Conservation (phyloP, 768 basidiomycete genomes). For the Porpolomopsis calyptriformis region DNA sequence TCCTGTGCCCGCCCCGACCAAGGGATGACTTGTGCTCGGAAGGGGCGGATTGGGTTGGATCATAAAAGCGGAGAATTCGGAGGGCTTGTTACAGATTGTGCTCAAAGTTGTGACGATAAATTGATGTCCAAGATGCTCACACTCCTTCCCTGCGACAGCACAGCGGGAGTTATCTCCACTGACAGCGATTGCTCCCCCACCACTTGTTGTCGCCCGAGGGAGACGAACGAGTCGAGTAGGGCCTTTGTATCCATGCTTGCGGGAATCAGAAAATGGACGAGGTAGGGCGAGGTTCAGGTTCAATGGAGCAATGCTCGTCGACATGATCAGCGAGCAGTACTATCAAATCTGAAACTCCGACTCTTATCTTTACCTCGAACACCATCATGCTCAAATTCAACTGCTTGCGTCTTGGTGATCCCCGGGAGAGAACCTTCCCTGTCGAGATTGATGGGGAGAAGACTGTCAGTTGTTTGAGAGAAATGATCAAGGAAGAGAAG, state of each 20-base stretch:
- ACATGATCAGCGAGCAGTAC: no score
- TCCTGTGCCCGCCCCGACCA: slow-evolving; percentile 52
- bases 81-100: slow-evolving; percentile 31
- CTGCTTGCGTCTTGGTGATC: no score
- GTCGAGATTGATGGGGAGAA: no score
- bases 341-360: no score
- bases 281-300: no score
- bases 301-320: no score
- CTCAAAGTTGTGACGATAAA: background rate
- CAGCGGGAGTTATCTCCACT: slow-evolving; percentile 57
- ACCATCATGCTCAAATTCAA: no score
- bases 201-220: slow-evolving; percentile 45
- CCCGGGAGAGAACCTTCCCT: no score
- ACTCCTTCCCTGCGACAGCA: slow-evolving; percentile 72
- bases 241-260: slow-evolving; percentile 31
- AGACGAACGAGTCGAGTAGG: slow-evolving; percentile 46
- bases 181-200: slow-evolving; percentile 58
- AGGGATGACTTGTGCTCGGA: slow-evolving; percentile 41
- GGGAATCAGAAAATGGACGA: slow-evolving; percentile 34
- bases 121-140: slow-evolving; percentile 25
- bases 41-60: slow-evolving; percentile 28
- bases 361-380: no score
- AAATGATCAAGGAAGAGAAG: no score
- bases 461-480: no score
- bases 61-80: slow-evolving; percentile 47